A percentile compares a stretch with the other conserved stretches of the same genome.
phyloP scores from a whole-genome alignment of 768 basidiomycete genomes.

The Goffeauzyma gilvescens region DNA sequence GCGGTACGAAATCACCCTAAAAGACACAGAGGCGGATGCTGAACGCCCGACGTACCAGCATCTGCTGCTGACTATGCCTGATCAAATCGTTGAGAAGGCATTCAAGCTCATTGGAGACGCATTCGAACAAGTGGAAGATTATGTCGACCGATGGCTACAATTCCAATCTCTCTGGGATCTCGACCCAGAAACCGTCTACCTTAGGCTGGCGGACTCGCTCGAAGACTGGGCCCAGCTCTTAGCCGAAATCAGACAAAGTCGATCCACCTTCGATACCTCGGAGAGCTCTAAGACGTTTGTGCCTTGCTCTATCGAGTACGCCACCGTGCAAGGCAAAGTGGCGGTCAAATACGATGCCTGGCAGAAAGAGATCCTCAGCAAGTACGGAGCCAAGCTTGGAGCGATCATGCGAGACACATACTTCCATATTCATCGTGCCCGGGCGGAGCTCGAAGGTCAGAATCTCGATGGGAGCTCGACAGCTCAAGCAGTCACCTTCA shows the following conservation, averaged over 20 bases:
- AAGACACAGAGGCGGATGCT: constrained; percentile 48
- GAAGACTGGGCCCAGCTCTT: constrained; percentile 87
- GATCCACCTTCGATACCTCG: constrained; percentile 89
- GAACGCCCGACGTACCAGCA: constrained; percentile 35
- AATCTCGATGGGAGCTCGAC: constrained; percentile 87
- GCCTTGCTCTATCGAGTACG: constrained; percentile 86
- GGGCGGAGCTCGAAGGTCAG: constrained; percentile 88
- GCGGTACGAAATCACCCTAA: constrained; percentile 86
- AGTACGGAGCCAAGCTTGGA: constrained; percentile 83
- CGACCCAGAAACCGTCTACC: constrained; percentile 90
- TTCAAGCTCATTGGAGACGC: constrained; percentile 74
- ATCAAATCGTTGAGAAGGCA: constrained; percentile 56
- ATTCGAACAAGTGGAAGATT: constrained; percentile 53
- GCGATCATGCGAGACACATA: constrained; percentile 97
- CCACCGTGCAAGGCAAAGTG: constrained; percentile 90
- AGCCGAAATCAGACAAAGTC: constrained; percentile 88
- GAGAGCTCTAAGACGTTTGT: constrained; percentile 84
- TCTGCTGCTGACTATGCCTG: constrained; percentile 56
- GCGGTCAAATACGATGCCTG: constrained; percentile 97
- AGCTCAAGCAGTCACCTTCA: constrained; percentile 93
- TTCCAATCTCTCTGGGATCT: constrained; percentile 99
- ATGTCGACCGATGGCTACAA: constrained; percentile 93
- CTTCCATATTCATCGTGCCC: constrained; percentile 71
- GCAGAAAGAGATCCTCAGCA: constrained; percentile 82
- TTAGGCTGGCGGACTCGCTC: constrained; percentile 71